Evolutionary conservation across 176 grass and related monocot genomes (phyloP).

Genomic region (Dendrocalamus sinicus): DNA sequence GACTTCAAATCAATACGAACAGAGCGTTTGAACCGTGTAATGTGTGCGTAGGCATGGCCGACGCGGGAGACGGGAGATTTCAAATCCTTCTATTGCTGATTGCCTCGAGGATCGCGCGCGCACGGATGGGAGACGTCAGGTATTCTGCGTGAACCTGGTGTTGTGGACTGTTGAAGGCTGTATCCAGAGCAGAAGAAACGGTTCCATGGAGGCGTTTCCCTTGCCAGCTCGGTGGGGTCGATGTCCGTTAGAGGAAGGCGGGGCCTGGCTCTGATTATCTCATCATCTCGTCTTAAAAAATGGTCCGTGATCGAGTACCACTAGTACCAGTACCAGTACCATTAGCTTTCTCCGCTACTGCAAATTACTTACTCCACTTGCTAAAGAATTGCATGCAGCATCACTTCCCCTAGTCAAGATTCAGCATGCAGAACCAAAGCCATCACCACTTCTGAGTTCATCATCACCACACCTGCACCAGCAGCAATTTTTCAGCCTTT

Average conservation of each 20-base stretch:
- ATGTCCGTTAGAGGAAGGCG: slow-evolving; percentile 31
- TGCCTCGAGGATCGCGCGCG: slow-evolving; percentile 20
- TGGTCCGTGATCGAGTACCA: neutral
- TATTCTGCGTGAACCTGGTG: neutral
- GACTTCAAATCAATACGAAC: too few species aligned
- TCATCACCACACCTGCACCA: too few species aligned
- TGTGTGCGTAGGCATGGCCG: slow-evolving; percentile 29
- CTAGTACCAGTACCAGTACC: neutral
- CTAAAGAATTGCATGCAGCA: neutral
- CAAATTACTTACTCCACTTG: neutral
- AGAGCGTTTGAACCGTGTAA: neutral
- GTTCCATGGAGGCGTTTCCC: neutral
- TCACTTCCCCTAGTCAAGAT: too few species aligned
- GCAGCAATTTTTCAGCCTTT: neutral
- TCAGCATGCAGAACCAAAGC: neutral
- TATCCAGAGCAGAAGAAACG: neutral
- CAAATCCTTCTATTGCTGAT: slow-evolving; percentile 36
- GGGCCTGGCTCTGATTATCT: slow-evolving; percentile 23
- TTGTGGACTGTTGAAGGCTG: neutral
- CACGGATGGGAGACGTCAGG: neutral
- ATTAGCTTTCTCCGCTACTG: neutral
- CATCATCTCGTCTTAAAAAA: slow-evolving; percentile 23
- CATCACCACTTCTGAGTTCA: neutral
- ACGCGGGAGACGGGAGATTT: slow-evolving; percentile 28
- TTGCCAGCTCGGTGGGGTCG: slow-evolving; percentile 16